Base-by-base conservation (phyloP, 2,329 filamentous ascomycete species). In the Trichoderma koningii region DNA sequence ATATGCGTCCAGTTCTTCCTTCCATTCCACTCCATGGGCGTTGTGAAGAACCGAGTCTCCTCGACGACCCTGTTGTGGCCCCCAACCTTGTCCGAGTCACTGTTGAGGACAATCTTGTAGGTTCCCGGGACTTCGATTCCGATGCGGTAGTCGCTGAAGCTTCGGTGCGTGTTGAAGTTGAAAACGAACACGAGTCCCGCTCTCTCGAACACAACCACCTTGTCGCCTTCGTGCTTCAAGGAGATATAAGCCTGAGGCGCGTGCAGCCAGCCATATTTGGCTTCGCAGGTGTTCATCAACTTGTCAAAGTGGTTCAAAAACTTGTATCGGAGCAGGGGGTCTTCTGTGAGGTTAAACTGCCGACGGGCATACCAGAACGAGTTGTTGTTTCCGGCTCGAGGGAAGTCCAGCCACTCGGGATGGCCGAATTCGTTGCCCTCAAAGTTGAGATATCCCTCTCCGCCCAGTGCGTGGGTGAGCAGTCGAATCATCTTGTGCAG, bases 391-490 rank as follows among this genome's bases (percentile, higher is more conserved):
- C 95, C 95, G 73, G 89, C 92, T 59, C 95, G 91, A 4, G 95
- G 95, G 78, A 99, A 99, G 77, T 99, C 95, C 45, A 99, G 90
- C 95, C 95, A 99, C 78, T 99, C 95, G 0, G 95, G 95, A 75
- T 99, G 95, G 0, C 95, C 95, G 73, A 99, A 99, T 78, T 99
- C 95, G 77, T 99, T 99, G 67, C 95, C 95, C 79, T 97, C 93
- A 72, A 99, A 99, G 81, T 98, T 99, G 61, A 99, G 89, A 74
- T 97, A 99, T 45, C 94, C 95, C 78, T 99, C 95, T 63, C 95
- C 95, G 66, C 95, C 95, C 17, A 99, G 85, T 48, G 84, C 86
- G 75, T 99, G 94, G 1, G 95, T 98, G 68, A 99, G 81, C 17
- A 99, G 86, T 15, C 95, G 90, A 73, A 99, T 97, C 90, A 99